These are phyloP conservation scores for Teratosphaeria nubilosa DNA, from an alignment of 2,329 filamentous ascomycete genomes.

Conservation along the genomic window DNA sequence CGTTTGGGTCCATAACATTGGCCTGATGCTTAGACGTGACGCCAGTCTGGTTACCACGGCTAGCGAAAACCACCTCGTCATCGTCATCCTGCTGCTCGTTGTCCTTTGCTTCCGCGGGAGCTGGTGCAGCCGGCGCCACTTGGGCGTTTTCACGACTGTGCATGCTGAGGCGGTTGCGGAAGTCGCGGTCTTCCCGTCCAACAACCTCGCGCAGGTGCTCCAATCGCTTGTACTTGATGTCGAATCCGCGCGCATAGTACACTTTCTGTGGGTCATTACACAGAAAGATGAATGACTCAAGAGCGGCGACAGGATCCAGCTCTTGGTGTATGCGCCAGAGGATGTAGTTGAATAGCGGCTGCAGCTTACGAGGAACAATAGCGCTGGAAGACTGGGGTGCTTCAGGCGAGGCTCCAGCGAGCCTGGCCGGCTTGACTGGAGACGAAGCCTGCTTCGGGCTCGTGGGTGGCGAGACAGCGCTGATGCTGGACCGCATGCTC, in stretches of 20 bases:
- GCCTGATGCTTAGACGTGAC: slow-evolving; percentile 19
- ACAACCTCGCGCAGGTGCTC: slow-evolving; percentile 41
- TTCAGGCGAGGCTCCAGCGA: slow-evolving; percentile 1
- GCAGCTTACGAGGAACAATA: slow-evolving; percentile 31
- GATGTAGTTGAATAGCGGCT: slow-evolving; percentile 42
- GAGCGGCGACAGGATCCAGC: slow-evolving; percentile 35
- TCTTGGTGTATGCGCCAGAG: slow-evolving; percentile 43
- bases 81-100: slow-evolving; percentile 9
- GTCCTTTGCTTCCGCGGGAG: neutral
- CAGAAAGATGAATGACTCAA: slow-evolving; percentile 42
- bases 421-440: slow-evolving; percentile 7
- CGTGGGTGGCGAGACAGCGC: slow-evolving; percentile 23
- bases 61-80: slow-evolving; percentile 18
- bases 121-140: neutral
- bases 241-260: slow-evolving; percentile 38
- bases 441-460: slow-evolving; percentile 22
- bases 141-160: slow-evolving; percentile 16
- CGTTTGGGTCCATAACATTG: slow-evolving; percentile 38
- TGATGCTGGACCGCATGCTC: slow-evolving; percentile 27
- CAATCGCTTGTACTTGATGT: slow-evolving; percentile 39
- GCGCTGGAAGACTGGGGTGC: slow-evolving; percentile 13
- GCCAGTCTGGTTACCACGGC: slow-evolving; percentile 21
- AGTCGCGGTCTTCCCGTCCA: slow-evolving; percentile 39
- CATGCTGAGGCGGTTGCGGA: slow-evolving; percentile 26
- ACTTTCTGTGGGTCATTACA: slow-evolving; percentile 40